Conservation (phyloP, 2,329 filamentous ascomycete genomes). For the Hypoxylon sp. region DNA sequence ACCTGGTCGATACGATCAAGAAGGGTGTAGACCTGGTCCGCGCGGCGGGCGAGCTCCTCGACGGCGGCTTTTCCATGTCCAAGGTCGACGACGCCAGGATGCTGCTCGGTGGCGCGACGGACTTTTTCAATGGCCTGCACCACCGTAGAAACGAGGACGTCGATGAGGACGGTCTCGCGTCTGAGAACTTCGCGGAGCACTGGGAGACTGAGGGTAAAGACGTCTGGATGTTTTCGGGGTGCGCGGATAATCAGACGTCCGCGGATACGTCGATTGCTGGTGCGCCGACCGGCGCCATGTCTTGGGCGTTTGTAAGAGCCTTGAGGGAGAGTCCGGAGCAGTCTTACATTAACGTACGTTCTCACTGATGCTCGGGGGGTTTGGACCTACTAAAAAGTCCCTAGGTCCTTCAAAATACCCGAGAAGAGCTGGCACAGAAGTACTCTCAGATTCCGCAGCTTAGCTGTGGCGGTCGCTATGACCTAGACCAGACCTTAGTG, state of each 20-base stretch:
- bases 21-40: constrained; percentile 61
- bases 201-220: constrained; percentile 55
- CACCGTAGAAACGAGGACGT: constrained; percentile 58
- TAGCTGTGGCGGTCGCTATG: constrained; percentile 47
- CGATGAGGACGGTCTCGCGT: constrained; percentile 57
- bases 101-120: constrained; percentile 64
- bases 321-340: constrained; percentile 50
- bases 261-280: constrained; percentile 55
- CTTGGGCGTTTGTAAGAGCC: constrained; percentile 53
- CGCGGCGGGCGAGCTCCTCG: constrained; percentile 62
- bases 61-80: constrained; percentile 59
- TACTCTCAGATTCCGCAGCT: constrained; percentile 51
- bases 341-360: constrained; percentile 50
- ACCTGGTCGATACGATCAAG: constrained; percentile 66
- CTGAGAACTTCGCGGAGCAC: constrained; percentile 58
- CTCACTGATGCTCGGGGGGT: not conserved
- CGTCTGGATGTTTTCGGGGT: constrained; percentile 58
- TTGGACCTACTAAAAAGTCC: constrained; percentile 4
- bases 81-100: constrained; percentile 63
- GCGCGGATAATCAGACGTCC: constrained; percentile 55
- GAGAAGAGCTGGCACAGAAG: constrained; percentile 45
- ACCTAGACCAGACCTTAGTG: constrained; percentile 44
- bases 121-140: constrained; percentile 64
- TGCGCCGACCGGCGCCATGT: constrained; percentile 54
- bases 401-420: constrained; percentile 48